These are phyloP conservation scores for Eruca vesicaria DNA, from an alignment of 441 rosid species.

Conservation along the genomic window DNA sequence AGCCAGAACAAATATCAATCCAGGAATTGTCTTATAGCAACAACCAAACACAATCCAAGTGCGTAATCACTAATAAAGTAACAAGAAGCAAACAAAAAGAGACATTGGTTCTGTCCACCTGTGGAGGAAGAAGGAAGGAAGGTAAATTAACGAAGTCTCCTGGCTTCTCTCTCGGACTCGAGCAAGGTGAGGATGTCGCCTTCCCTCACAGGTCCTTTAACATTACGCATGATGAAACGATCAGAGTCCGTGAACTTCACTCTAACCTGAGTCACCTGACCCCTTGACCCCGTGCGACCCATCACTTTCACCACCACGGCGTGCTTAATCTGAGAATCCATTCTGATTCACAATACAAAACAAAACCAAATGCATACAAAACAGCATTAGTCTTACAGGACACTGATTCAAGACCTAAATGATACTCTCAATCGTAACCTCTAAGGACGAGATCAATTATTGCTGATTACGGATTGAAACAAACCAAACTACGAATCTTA, in stretches of 20 bases:
- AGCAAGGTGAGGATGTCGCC: slow-evolving; percentile 86
- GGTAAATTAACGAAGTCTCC: slow-evolving; percentile 69
- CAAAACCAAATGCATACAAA: not conserved
- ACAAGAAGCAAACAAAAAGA: not conserved
- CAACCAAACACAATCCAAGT: slow-evolving; percentile 6
- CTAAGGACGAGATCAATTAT: not conserved
- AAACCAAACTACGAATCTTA: not conserved
- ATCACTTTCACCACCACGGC: slow-evolving; percentile 80
- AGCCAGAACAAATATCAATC: not conserved
- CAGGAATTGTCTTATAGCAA: slow-evolving; percentile 13
- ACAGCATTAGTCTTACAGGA: not conserved
- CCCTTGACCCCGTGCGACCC: slow-evolving; percentile 86
- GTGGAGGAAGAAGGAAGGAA: not conserved
- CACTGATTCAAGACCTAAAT: not conserved
- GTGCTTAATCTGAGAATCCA: slow-evolving; percentile 77
- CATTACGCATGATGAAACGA: slow-evolving; percentile 87
- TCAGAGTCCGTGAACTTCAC: slow-evolving; percentile 80
- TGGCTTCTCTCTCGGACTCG: slow-evolving; percentile 89
- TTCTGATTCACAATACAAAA: slow-evolving; percentile 33
- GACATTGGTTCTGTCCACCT: not conserved
- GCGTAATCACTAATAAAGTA: slow-evolving; percentile 18
- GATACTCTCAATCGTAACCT: not conserved
- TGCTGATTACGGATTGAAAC: not conserved
- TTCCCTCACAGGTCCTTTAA: slow-evolving; percentile 87
- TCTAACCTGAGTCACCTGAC: slow-evolving; percentile 87